phyloP scores from a whole-genome alignment of 495 filamentous ascomycete genomes.

The Neurospora sp. region DNA sequence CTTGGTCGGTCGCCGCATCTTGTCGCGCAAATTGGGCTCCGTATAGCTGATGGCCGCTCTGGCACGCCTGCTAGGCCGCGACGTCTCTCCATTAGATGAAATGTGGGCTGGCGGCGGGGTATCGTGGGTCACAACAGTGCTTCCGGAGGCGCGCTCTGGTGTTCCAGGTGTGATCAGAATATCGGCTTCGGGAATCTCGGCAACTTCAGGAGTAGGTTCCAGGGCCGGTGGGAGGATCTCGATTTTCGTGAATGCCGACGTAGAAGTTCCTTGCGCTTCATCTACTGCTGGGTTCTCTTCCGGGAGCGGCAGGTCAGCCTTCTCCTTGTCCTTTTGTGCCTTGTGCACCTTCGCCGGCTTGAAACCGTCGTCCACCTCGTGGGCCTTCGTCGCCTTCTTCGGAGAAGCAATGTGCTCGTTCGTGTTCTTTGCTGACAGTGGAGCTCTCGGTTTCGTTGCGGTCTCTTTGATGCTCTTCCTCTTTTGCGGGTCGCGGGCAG shows the following conservation, averaged over 20 bases:
- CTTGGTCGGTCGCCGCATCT: constrained; percentile 77
- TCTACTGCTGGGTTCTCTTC: constrained; percentile 9
- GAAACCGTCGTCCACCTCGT: constrained; percentile 8
- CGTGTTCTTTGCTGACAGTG: constrained; percentile 35
- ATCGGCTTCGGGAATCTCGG: constrained; percentile 22
- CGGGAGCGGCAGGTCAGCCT: neutral
- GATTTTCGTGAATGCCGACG: constrained; percentile 7
- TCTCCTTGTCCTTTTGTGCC: constrained; percentile 4
- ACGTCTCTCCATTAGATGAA: constrained; percentile 37
- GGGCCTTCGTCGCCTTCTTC: constrained; percentile 23
- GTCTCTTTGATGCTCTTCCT: constrained; percentile 25
- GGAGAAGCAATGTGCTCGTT: constrained; percentile 37
- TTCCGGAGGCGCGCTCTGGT: constrained; percentile 13
- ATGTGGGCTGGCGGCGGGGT: constrained; percentile 48
- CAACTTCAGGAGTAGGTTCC: constrained; percentile 5
- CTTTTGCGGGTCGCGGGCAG: constrained; percentile 7
- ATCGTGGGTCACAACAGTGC: constrained; percentile 29
- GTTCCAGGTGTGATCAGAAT: constrained; percentile 23
- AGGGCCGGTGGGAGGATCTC: constrained; percentile 15
- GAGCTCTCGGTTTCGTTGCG: constrained; percentile 21
- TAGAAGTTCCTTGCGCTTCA: neutral
- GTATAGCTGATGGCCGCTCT: constrained; percentile 68
- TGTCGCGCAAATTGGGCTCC: constrained; percentile 72
- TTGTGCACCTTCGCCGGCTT: constrained; percentile 11
- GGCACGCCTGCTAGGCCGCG: constrained; percentile 53